Percentiles rank a stretch among this genome's conserved stretches.
phyloP scores from a whole-genome alignment of 129 eudicot species.

The Chrysanthemum seticuspe region DNA sequence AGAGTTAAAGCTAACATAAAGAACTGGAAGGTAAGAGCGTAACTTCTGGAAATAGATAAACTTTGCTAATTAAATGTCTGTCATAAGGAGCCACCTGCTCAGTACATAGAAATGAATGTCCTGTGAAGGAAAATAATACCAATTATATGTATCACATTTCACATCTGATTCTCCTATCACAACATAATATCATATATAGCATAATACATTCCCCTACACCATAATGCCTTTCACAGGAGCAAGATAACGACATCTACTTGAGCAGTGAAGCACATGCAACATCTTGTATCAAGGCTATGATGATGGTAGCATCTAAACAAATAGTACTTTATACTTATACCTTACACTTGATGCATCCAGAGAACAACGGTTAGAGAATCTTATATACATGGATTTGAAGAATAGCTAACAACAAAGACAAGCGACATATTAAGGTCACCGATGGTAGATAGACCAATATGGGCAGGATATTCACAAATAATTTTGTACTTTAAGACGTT shows the following conservation, averaged over 20 bases:
- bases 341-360: neutral
- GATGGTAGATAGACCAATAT: conserved; percentile 1
- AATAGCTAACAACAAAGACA: neutral
- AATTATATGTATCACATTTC: neutral
- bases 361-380: neutral
- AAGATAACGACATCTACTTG: no score
- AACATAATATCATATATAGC: no score
- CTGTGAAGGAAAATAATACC: neutral
- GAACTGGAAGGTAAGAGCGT: neutral
- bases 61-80: neutral
- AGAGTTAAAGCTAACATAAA: neutral
- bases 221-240: neutral
- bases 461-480: neutral
- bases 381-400: neutral
- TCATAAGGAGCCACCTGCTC: neutral
- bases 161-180: neutral
- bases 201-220: neutral
- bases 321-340: neutral
- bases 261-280: no score
- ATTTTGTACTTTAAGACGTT: no score
- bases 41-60: neutral
- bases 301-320: no score
- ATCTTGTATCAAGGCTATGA: no score
- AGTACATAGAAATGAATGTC: neutral
- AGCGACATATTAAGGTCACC: neutral